Conservation (phyloP, 2,329 filamentous ascomycete genomes). For the Trichophyton rubrum region DNA sequence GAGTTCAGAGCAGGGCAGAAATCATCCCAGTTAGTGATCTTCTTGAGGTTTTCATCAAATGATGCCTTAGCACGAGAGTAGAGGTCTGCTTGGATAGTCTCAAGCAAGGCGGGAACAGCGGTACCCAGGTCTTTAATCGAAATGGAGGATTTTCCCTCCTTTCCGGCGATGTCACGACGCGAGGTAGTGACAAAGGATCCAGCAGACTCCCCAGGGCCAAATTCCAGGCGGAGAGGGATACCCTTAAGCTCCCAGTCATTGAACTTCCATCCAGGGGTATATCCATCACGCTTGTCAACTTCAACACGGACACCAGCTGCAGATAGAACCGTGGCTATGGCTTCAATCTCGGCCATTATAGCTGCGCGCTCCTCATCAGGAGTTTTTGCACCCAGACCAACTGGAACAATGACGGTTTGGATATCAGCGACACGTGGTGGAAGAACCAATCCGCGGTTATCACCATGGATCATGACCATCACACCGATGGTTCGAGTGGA, state of each 20-base stretch:
- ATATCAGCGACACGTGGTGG: slow-evolving; percentile 79
- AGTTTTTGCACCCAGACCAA: slow-evolving; percentile 83
- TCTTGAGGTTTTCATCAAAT: slow-evolving; percentile 68
- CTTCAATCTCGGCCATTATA: slow-evolving; percentile 63
- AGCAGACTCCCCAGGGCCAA: slow-evolving; percentile 85
- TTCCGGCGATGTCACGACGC: slow-evolving; percentile 61
- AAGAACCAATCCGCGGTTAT: slow-evolving; percentile 88
- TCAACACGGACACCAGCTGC: slow-evolving; percentile 65
- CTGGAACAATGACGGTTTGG: slow-evolving; percentile 78
- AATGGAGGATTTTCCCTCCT: slow-evolving; percentile 64
- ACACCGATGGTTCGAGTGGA: slow-evolving; percentile 95
- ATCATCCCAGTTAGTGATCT: slow-evolving; percentile 77
- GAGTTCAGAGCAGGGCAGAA: slow-evolving; percentile 80
- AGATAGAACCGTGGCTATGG: slow-evolving; percentile 55
- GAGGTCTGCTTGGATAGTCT: slow-evolving; percentile 80
- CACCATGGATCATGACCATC: slow-evolving; percentile 97
- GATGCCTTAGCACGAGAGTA: slow-evolving; percentile 61
- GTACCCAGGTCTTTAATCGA: slow-evolving; percentile 60
- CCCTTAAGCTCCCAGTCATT: slow-evolving; percentile 98
- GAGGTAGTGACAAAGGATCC: slow-evolving; percentile 74
- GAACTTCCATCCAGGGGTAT: slow-evolving; percentile 94
- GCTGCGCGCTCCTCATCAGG: slow-evolving; percentile 64
- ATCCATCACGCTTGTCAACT: slow-evolving; percentile 74
- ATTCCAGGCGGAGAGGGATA: slow-evolving; percentile 85
- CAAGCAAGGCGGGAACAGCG: slow-evolving; percentile 67